Conservation (phyloP, 305 asterid species). For the Salvia sclarea region DNA sequence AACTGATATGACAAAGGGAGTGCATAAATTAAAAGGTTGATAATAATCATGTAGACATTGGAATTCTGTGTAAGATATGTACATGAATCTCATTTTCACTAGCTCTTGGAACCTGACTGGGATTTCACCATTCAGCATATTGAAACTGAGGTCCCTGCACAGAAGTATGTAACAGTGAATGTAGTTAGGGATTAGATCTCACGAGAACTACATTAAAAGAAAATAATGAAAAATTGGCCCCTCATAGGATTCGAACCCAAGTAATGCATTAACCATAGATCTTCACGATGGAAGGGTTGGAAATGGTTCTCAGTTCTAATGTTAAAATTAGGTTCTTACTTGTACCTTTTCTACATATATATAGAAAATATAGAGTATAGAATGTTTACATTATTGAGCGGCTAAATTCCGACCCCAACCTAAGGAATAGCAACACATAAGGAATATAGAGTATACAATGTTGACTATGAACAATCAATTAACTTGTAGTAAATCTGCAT, state of each 20-base stretch:
- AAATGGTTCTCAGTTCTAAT: too few species aligned
- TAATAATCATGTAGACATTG: not conserved
- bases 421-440: not conserved
- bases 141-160: constrained; percentile 83
- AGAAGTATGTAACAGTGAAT: constrained; percentile 22
- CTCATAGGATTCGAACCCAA: too few species aligned
- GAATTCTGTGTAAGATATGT: constrained; percentile 29
- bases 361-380: not conserved
- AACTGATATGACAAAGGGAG: not conserved
- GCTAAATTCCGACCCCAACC: too few species aligned
- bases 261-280: too few species aligned
- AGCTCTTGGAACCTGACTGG: constrained; percentile 37
- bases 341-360: too few species aligned
- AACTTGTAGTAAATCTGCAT: not conserved
- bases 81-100: constrained; percentile 38
- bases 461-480: not conserved
- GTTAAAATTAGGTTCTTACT: too few species aligned
- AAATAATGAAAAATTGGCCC: too few species aligned
- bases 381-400: too few species aligned
- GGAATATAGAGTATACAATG: too few species aligned
- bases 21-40: not conserved
- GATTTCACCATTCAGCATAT: constrained; percentile 60
- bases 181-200: not conserved
- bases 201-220: too few species aligned
- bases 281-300: too few species aligned